Conservation (phyloP, 768 basidiomycete species). For the Xerocomus brunneocitrinus region DNA sequence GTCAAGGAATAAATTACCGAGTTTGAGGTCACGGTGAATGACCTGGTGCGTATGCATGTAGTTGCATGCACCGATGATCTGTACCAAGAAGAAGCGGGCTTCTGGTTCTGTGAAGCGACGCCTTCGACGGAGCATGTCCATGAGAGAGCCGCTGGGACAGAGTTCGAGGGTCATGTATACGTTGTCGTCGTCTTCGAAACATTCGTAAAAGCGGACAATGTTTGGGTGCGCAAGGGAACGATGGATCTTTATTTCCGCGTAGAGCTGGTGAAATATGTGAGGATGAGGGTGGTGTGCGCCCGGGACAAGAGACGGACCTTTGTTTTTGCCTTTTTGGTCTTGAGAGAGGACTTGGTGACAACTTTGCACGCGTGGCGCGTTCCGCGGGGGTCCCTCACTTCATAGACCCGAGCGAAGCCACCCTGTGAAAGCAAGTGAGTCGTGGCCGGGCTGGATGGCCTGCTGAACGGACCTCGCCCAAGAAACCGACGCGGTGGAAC, state of each 20-base stretch:
- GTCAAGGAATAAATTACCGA: conserved; percentile 93
- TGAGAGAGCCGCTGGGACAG: conserved; percentile 83
- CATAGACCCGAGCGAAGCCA: conserved; percentile 95
- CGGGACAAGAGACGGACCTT: conserved; percentile 52
- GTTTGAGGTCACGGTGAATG: conserved; percentile 95
- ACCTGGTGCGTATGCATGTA: conserved; percentile 98
- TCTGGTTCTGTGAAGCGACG: conserved; percentile 89
- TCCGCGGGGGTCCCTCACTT: conserved; percentile 73
- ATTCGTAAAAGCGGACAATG: conserved; percentile 87
- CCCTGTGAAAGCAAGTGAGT: conserved; percentile 42
- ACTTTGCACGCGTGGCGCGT: conserved; percentile 84
- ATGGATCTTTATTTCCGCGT: conserved; percentile 98
- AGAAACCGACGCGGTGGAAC: conserved; percentile 71
- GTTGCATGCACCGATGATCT: conserved; percentile 91
- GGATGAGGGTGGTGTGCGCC: not conserved
- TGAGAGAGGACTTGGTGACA: conserved; percentile 85
- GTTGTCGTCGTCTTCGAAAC: conserved; percentile 92
- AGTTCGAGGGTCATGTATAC: conserved; percentile 98
- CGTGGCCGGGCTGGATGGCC: not conserved
- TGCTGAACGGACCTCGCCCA: conserved; percentile 67
- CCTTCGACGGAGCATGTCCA: conserved; percentile 86
- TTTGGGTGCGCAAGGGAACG: conserved; percentile 87
- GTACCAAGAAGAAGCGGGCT: conserved; percentile 87
- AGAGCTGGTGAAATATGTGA: conserved; percentile 54
- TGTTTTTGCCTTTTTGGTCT: conserved; percentile 95